These are phyloP conservation scores for Umbelopsis sp. DNA, from an alignment of 371 early-diverging fungal genomes.

Conservation along the genomic window DNA sequence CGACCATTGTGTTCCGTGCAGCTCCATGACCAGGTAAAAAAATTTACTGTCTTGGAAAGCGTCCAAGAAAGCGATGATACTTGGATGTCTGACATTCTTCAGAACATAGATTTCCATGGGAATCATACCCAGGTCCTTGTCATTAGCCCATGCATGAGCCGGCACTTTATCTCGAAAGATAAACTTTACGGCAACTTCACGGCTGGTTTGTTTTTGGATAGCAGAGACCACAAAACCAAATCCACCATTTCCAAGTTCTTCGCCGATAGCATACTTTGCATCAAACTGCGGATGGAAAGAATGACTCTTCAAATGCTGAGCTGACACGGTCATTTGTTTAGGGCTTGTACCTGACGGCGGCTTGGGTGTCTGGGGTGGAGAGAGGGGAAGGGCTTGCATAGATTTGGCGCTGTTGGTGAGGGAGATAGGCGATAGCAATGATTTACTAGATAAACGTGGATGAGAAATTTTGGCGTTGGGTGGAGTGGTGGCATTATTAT, in stretches of 20 bases:
- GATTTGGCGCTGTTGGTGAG: background rate
- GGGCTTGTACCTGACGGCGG: background rate
- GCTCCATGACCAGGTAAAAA: conserved; percentile 78
- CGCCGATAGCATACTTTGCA: conserved; percentile 57
- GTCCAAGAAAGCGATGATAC: conserved; percentile 72
- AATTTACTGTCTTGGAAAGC: conserved; percentile 67
- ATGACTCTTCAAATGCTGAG: conserved; percentile 36
- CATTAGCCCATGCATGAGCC: conserved; percentile 60
- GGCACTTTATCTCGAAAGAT: conserved; percentile 71
- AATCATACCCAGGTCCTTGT: conserved; percentile 60
- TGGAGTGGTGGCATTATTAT: background rate
- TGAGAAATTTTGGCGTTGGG: background rate
- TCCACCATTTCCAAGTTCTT: conserved; percentile 79
- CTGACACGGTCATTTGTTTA: conserved; percentile 23
- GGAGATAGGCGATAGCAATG: background rate
- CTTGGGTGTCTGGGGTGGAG: conserved; percentile 9
- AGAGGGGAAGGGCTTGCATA: background rate
- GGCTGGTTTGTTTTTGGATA: conserved; percentile 45
- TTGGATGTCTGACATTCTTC: conserved; percentile 67
- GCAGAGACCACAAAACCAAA: conserved; percentile 79
- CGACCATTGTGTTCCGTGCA: conserved; percentile 77
- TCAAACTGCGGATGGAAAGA: conserved; percentile 50
- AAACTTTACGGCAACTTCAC: conserved; percentile 81
- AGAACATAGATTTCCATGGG: conserved; percentile 81
- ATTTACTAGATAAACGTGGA: background rate